Conservation (phyloP, 768 basidiomycete genomes). For the Phaeotremella fagi region DNA sequence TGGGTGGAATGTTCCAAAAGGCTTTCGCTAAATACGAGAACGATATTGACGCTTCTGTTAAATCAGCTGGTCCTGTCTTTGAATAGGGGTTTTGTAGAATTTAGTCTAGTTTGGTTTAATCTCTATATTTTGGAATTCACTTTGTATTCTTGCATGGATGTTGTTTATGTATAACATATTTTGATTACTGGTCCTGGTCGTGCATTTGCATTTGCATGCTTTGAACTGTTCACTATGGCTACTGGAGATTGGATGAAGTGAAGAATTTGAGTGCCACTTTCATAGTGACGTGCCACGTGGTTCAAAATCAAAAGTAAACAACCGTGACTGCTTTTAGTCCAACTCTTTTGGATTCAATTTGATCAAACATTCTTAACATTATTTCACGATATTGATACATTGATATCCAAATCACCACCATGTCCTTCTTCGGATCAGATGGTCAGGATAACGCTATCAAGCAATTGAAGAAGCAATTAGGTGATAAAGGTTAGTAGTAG, state of each 20-base stretch:
- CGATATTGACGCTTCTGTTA: slow-evolving; percentile 74
- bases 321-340: too few relatives aligned
- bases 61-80: slow-evolving; percentile 67
- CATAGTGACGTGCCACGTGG: too few relatives aligned
- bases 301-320: too few relatives aligned
- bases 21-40: slow-evolving; percentile 88
- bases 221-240: too few relatives aligned
- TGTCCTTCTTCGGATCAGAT: slow-evolving; percentile 46
- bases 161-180: background rate
- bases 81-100: slow-evolving; percentile 2
- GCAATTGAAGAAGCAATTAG: slow-evolving; percentile 37
- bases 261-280: too few relatives aligned
- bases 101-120: background rate
- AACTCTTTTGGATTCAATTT: too few relatives aligned
- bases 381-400: too few relatives aligned
- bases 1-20: slow-evolving; percentile 88
- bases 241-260: too few relatives aligned
- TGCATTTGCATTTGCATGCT: background rate
- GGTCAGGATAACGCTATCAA: slow-evolving; percentile 39
- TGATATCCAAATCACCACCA: slow-evolving; percentile 12
- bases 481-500: slow-evolving; percentile 39
- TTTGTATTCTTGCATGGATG: background rate
- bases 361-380: too few relatives aligned
- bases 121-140: background rate
- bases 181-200: too few relatives aligned